Conservation (phyloP, 805 yeast genomes). For the Wickerhamiella siamensis region DNA sequence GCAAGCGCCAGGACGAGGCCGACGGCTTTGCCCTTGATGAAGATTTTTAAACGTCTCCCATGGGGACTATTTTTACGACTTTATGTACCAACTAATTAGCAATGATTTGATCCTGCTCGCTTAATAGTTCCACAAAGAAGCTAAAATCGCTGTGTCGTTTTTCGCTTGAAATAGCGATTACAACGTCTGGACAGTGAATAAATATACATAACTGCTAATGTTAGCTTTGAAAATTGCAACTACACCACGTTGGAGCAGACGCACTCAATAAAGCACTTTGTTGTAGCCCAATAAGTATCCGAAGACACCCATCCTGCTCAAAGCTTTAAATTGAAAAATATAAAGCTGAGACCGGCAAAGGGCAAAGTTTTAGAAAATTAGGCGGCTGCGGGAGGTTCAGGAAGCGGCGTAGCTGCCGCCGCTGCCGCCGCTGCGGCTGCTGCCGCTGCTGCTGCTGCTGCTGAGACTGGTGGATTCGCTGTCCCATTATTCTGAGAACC, state of each 20-base stretch:
- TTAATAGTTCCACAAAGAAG: no score
- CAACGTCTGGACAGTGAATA: neutral
- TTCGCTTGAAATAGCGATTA: no score
- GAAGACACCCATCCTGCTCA: conserved; percentile 17
- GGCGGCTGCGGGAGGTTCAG: neutral
- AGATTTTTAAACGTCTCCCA: conserved; percentile 50
- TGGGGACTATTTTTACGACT: neutral
- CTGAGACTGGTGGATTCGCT: neutral
- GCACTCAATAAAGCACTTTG: conserved; percentile 19
- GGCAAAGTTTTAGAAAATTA: conserved; percentile 9
- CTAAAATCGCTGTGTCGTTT: no score
- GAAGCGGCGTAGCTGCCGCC: neutral
- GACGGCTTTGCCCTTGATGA: conserved; percentile 76
- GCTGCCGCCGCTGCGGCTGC: neutral
- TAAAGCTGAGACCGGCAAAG: conserved; percentile 19
- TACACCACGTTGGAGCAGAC: conserved; percentile 14
- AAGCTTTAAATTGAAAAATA: conserved; percentile 10
- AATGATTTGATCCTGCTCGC: no score
- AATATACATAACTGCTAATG: conserved; percentile 6
- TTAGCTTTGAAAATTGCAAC: conserved; percentile 17
- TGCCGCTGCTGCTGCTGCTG: neutral
- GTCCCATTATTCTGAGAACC: neutral
- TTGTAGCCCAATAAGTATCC: conserved; percentile 14
- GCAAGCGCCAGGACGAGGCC: conserved; percentile 41
- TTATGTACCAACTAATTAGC: no score